Evolutionary conservation across 2,329 filamentous ascomycete species (phyloP).

Genomic region (Pyrenophora tritici-repentis): DNA sequence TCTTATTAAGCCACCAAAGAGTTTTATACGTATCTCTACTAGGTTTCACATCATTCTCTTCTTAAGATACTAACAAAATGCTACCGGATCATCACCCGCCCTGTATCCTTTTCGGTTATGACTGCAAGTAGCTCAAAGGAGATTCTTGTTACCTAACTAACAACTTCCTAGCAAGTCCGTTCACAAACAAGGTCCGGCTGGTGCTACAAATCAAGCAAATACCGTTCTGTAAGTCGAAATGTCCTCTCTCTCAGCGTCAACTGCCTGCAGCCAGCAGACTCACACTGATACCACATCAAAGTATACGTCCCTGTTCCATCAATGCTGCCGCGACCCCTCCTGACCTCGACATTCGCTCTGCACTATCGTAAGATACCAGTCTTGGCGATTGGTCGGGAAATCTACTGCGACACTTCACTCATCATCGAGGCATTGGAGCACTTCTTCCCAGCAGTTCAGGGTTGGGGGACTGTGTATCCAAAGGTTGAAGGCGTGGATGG

Average conservation of each 20-base stretch:
- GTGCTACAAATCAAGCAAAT: slow-evolving; percentile 46
- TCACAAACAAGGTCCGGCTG: slow-evolving; percentile 47
- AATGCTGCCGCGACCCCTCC: slow-evolving; percentile 48
- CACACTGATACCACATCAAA: background rate
- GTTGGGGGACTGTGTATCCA: slow-evolving; percentile 47
- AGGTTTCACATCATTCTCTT: too few relatives aligned
- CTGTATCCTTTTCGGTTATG: slow-evolving; percentile 35
- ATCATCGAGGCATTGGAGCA: slow-evolving; percentile 45
- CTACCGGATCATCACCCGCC: slow-evolving; percentile 6
- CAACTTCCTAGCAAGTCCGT: slow-evolving; percentile 32
- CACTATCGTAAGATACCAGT: slow-evolving; percentile 48
- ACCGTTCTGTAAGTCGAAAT: slow-evolving; percentile 38
- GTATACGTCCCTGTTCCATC: slow-evolving; percentile 47
- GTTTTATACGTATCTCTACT: too few relatives aligned
- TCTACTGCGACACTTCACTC: slow-evolving; percentile 44
- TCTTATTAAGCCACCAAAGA: too few relatives aligned
- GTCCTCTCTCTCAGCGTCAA: background rate
- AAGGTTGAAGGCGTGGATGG: slow-evolving; percentile 26
- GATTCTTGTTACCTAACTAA: background rate
- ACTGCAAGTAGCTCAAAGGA: slow-evolving; percentile 19
- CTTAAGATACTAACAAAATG: too few relatives aligned
- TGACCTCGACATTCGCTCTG: slow-evolving; percentile 44
- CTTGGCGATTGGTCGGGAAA: slow-evolving; percentile 38
- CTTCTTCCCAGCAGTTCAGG: slow-evolving; percentile 31
- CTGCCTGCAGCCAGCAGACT: background rate